Evolutionary conservation across 352 stramenopile genomes (phyloP).

Genomic region (Globisporangium acanthophoron): DNA sequence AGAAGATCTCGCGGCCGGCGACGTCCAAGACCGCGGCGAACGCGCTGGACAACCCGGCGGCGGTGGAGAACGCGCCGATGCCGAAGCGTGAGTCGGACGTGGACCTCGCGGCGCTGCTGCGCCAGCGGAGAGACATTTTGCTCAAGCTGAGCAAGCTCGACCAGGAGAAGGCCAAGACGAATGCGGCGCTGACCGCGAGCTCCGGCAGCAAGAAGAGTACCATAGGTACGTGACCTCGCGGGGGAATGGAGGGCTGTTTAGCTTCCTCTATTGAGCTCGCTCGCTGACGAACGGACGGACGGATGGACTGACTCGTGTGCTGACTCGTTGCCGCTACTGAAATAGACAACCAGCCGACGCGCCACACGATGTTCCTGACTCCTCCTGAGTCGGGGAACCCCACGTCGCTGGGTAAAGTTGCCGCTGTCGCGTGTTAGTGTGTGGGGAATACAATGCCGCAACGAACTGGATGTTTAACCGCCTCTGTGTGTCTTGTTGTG

Average conservation of each 20-base stretch:
- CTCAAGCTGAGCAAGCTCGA: conserved; percentile 60
- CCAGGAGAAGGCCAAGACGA: conserved; percentile 43
- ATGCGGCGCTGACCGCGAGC: conserved; percentile 17
- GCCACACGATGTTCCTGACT: conserved; percentile 41
- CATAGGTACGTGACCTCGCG: conserved; percentile 31
- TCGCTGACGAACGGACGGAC: neutral
- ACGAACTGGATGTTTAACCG: conserved; percentile 16
- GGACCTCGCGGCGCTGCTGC: conserved; percentile 63
- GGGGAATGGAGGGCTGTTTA: neutral
- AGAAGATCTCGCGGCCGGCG: conserved; percentile 68
- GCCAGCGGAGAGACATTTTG: conserved; percentile 74
- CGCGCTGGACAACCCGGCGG: conserved; percentile 71
- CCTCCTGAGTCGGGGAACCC: conserved; percentile 21
- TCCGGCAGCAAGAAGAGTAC: conserved; percentile 22
- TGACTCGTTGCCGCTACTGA: neutral
- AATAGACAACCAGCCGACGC: conserved; percentile 17
- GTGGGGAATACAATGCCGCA: conserved; percentile 14
- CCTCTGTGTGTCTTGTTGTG: conserved; percentile 7
- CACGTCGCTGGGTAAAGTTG: conserved; percentile 27
- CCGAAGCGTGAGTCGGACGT: conserved; percentile 75
- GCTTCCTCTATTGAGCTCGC: neutral
- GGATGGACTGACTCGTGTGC: too few relatives aligned
- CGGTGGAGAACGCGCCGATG: conserved; percentile 36
- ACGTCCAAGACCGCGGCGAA: conserved; percentile 71
- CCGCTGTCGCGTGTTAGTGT: conserved; percentile 11